Percentiles rank a stretch among this genome's conserved stretches.
Conservation (phyloP, 2,329 filamentous ascomycete species). For the Talaromyces verruculosus region DNA sequence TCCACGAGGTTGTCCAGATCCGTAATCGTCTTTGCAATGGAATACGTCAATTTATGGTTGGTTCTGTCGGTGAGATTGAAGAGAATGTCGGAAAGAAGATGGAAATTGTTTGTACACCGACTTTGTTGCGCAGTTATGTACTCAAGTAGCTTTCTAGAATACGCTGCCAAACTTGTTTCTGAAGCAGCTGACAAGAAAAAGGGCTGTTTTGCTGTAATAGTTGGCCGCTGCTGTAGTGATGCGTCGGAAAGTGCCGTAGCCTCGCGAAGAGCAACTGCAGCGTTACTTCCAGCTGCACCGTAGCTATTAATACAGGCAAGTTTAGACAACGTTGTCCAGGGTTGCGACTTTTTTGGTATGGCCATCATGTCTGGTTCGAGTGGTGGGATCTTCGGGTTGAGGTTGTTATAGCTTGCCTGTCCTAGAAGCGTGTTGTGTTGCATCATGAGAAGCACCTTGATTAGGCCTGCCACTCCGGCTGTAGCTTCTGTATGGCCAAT, state of each 20-base stretch:
- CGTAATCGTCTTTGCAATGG: constrained; percentile 1
- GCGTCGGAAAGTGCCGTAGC: neutral
- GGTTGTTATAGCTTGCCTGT: constrained; percentile 26
- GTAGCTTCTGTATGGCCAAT: constrained; percentile 38
- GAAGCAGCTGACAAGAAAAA: constrained; percentile 14
- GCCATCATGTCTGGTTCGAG: constrained; percentile 23
- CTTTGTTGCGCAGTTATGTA: neutral
- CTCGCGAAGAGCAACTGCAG: constrained; percentile 31
- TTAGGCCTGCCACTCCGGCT: constrained; percentile 30
- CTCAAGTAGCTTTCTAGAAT: constrained; percentile 10
- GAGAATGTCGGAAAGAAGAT: constrained; percentile 8
- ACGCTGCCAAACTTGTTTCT: constrained; percentile 10
- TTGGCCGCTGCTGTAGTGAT: neutral
- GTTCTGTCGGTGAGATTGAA: constrained; percentile 10
- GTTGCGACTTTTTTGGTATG: constrained; percentile 20
- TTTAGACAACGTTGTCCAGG: constrained; percentile 20
- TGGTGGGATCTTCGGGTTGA: constrained; percentile 27
- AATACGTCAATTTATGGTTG: constrained; percentile 14
- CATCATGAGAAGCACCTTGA: constrained; percentile 30
- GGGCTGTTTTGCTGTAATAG: constrained; percentile 10
- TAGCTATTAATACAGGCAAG: constrained; percentile 32
- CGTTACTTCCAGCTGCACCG: constrained; percentile 33
- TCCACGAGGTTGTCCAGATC: constrained; percentile 1
- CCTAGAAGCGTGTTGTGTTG: constrained; percentile 26
- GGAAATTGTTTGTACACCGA: neutral